Evolutionary conservation across 2,329 filamentous ascomycete genomes (phyloP), one percentile per base, ranked within the genome.

Genomic region (Chaetomium globosum): DNA sequence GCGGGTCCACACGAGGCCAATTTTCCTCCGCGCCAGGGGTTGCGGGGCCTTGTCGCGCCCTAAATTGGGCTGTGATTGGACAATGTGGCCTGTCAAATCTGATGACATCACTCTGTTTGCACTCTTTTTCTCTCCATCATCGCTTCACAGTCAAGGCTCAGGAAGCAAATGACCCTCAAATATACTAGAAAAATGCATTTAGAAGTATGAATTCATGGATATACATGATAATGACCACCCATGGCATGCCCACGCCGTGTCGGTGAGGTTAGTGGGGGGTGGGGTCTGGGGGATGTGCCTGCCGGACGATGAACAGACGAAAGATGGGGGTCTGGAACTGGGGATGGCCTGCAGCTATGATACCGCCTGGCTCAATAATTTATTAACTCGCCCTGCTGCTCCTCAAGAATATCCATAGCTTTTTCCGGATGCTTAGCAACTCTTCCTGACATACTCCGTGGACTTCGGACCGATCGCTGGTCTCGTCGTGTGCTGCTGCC

Each of bases 51-150:
- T 16, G 26, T 31, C 21, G 54, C 13, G n/a, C 21, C 19, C 31
- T 4, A 36, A 23, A 13, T 33, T 10, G 23, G 4, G 4, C 46
- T 58, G 19, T 61, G n/a, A 65, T 65, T 65, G 63, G 63, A 36
- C 46, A 31, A 23, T 8, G 23, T 56, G 23, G 46, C 13, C 43
- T 33, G 53, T 13, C 23, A 36, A 8, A 9, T 13, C 39, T 2
- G 9, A 66, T 66, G 64, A 66, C 64, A 66, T 66, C 64, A 66
- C 59, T 10, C 21, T 21, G 19, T 52, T 52, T 51, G 43, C 30
- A 51, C 26, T 31, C 10, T 16, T 55, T 51, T 43, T 49, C 31
- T 46, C 2, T 12, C 13, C 5, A 8, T 10, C 49, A 13, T 60
- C 10, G 39, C 26, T 4, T 36, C 8, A 26, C 28, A 33, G 30